These are phyloP conservation scores for Rhodotorula sp. DNA, from an alignment of 1,284 basidiomycete genomes.

Conservation along the genomic window DNA sequence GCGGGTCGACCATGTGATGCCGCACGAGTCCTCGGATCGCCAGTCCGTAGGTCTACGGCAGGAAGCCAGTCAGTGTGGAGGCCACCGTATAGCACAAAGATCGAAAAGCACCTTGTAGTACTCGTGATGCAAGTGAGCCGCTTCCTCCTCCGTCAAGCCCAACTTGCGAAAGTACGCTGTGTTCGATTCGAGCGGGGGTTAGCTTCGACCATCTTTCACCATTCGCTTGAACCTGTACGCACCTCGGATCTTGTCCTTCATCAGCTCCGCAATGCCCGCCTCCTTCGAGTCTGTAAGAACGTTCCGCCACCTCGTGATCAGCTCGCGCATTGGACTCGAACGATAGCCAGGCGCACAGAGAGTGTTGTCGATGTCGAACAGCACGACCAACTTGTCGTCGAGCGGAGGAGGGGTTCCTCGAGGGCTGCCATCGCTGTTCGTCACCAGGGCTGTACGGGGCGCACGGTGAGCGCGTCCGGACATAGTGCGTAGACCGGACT, in stretches of 20 bases:
- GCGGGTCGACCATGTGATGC: constrained; percentile 51
- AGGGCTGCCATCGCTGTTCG: background rate
- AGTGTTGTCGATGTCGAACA: constrained; percentile 42
- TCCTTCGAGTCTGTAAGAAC: constrained; percentile 29
- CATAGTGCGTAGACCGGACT: background rate
- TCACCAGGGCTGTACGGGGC: background rate
- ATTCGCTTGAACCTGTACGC: background rate
- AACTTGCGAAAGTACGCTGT: constrained; percentile 47
- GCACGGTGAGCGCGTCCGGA: background rate
- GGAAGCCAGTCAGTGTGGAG: constrained; percentile 11
- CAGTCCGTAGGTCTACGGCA: constrained; percentile 47
- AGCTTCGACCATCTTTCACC: background rate
- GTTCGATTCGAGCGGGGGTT: background rate
- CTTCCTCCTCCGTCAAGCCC: constrained; percentile 47
- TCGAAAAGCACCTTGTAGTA: background rate
- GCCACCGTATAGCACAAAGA: background rate
- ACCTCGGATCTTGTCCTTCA: constrained; percentile 38
- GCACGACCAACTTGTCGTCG: constrained; percentile 25
- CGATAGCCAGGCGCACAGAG: constrained; percentile 20
- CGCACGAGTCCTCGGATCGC: constrained; percentile 52
- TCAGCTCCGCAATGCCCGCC: constrained; percentile 31
- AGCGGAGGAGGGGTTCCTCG: background rate
- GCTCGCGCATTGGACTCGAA: too few relatives aligned
- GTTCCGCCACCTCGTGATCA: too few relatives aligned
- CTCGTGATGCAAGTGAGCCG: constrained; percentile 45